These are phyloP conservation scores for Colletotrichum brevisporum DNA, from an alignment of 2,329 filamentous ascomycete species.

Conservation along the genomic window DNA sequence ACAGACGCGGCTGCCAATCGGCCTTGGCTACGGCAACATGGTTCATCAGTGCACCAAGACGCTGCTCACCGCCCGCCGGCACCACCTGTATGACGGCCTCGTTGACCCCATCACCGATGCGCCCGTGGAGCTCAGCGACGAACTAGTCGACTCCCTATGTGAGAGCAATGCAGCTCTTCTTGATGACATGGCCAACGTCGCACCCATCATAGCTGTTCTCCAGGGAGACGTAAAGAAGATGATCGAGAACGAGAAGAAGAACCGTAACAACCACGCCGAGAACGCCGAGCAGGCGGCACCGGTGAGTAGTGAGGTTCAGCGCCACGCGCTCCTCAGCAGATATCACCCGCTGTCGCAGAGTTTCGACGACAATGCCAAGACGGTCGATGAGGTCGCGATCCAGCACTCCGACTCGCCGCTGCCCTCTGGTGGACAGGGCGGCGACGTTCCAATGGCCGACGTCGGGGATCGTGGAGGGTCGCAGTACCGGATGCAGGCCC, in stretches of 20 bases:
- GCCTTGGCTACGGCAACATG: conserved; percentile 26
- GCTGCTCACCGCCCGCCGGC: conserved; percentile 11
- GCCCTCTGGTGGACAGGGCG: not conserved
- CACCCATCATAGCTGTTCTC: conserved; percentile 19
- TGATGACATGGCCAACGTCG: conserved; percentile 33
- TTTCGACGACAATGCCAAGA: conserved; percentile 27
- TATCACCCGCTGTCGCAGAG: conserved; percentile 28
- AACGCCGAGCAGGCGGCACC: conserved; percentile 3
- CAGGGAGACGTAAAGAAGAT: conserved; percentile 32
- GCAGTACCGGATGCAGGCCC: conserved; percentile 11
- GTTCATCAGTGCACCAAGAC: conserved; percentile 30
- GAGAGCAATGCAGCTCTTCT: conserved; percentile 21
- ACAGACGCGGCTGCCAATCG: conserved; percentile 25
- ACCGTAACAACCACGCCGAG: not conserved
- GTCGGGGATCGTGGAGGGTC: not conserved
- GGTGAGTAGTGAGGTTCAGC: conserved; percentile 25
- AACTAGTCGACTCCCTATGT: conserved; percentile 3
- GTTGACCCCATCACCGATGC: conserved; percentile 15
- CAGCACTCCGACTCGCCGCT: conserved; percentile 26
- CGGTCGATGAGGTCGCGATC: conserved; percentile 21
- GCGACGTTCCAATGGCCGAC: not conserved
- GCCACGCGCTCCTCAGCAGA: conserved; percentile 22
- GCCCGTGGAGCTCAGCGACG: conserved; percentile 4
- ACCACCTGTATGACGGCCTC: conserved; percentile 1
- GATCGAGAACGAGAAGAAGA: conserved; percentile 7